These are phyloP conservation scores for Saccharomyces hybrid DNA, from an alignment of 1,139 yeast genomes.

Conservation along the genomic window DNA sequence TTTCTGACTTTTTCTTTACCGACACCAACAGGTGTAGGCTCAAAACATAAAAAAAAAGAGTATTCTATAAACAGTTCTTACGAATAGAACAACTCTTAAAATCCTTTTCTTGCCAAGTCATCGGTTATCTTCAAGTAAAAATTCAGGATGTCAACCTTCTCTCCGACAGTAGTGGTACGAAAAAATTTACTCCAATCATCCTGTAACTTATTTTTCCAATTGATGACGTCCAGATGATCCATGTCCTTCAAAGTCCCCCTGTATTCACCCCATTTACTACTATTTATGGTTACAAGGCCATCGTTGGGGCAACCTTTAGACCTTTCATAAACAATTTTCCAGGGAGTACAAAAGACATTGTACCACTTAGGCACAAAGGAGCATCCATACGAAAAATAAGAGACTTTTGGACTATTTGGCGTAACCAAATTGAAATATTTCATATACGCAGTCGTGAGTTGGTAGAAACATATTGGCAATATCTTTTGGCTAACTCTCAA, in stretches of 20 bases:
- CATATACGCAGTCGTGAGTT: slow-evolving; percentile 54
- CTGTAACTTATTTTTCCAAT: slow-evolving; percentile 63
- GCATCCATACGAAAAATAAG: slow-evolving; percentile 82
- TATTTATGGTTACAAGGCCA: slow-evolving; percentile 74
- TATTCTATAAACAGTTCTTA: neutral
- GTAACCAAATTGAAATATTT: slow-evolving; percentile 46
- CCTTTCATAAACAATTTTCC: slow-evolving; percentile 46
- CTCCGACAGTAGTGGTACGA: slow-evolving; percentile 3
- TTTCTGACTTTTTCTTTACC: neutral
- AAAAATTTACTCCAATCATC: slow-evolving; percentile 27
- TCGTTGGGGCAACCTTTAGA: slow-evolving; percentile 57
- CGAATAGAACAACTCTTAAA: slow-evolving; percentile 30
- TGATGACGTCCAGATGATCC: slow-evolving; percentile 80
- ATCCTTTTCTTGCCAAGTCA: slow-evolving; percentile 56
- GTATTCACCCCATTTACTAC: slow-evolving; percentile 80
- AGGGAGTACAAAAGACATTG: slow-evolving; percentile 54
- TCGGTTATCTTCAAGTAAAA: slow-evolving; percentile 71
- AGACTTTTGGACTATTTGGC: slow-evolving; percentile 51
- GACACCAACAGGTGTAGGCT: neutral
- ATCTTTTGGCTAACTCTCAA: slow-evolving; percentile 8
- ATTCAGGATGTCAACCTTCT: slow-evolving; percentile 54
- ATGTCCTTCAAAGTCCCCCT: slow-evolving; percentile 70
- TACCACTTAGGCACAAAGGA: slow-evolving; percentile 54
- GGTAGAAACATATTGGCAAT: slow-evolving; percentile 46
- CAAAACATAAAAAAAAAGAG: neutral